Evolutionary conservation across 495 filamentous ascomycete species (phyloP).

Genomic region (Aspergillus carlsbadensis): DNA sequence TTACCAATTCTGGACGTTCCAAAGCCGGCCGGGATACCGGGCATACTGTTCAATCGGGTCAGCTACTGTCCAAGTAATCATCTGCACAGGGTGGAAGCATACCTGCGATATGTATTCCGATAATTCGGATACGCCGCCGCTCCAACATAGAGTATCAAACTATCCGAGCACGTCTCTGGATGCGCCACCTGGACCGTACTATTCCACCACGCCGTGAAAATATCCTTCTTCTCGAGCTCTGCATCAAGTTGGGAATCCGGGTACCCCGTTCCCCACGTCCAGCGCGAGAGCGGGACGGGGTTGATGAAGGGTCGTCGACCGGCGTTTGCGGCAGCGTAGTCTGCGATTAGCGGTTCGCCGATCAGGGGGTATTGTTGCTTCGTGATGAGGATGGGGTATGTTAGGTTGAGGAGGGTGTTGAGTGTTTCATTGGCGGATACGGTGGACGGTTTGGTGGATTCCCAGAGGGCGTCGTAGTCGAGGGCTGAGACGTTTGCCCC

Average conservation of each 20-base stretch:
- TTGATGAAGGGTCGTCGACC: slow-evolving; percentile 54
- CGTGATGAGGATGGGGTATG: slow-evolving; percentile 52
- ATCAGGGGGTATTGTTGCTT: slow-evolving; percentile 50
- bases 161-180: slow-evolving; percentile 6
- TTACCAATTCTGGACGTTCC: slow-evolving; percentile 1
- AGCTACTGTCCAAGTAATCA: background rate
- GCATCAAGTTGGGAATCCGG: slow-evolving; percentile 32
- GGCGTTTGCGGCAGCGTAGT: slow-evolving; percentile 46
- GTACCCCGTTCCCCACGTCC: slow-evolving; percentile 50
- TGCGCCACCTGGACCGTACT: background rate
- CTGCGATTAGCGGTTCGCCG: slow-evolving; percentile 47
- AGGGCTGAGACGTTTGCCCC: background rate
- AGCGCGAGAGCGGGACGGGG: slow-evolving; percentile 50
- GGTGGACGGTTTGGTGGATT: background rate
- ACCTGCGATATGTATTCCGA: slow-evolving; percentile 8
- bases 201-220: slow-evolving; percentile 50
- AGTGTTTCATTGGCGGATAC: background rate
- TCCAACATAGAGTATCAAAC: slow-evolving; percentile 12
- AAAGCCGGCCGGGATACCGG: background rate
- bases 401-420: slow-evolving; percentile 5
- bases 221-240: slow-evolving; percentile 44
- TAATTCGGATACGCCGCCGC: background rate
- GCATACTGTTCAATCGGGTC: background rate
- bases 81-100: background rate
- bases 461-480: slow-evolving; percentile 4